Evolutionary conservation across 257 asterid species (phyloP).

Genomic region (Thymus mandschuricus): DNA sequence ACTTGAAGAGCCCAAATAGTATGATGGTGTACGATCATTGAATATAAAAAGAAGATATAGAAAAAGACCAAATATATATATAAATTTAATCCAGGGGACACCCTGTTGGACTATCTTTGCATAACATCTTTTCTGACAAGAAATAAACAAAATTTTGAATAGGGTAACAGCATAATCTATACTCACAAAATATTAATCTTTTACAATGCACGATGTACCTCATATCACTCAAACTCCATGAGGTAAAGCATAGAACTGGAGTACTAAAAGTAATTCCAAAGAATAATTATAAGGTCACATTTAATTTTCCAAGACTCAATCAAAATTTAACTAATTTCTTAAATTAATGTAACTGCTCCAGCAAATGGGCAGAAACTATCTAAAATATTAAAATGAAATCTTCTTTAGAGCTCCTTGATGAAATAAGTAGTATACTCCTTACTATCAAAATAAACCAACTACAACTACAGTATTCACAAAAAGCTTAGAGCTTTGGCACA

Average conservation of each 20-base stretch:
- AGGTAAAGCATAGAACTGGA: not conserved
- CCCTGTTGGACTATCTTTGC: not conserved
- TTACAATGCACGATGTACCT: not conserved
- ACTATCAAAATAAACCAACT: too few relatives aligned
- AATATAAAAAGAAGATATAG: not conserved
- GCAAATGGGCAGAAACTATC: not conserved
- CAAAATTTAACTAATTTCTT: not conserved
- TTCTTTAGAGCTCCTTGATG: constrained; percentile 3
- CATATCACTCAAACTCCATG: not conserved
- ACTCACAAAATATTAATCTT: not conserved
- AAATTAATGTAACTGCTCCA: not conserved
- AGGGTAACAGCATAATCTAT: not conserved
- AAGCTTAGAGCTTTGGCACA: too few relatives aligned
- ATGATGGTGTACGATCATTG: not conserved
- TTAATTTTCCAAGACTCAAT: not conserved
- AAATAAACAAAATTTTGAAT: not conserved
- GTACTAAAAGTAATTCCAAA: not conserved
- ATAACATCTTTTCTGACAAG: not conserved
- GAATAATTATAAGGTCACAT: not conserved
- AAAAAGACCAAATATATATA: not conserved
- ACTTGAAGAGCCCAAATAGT: not conserved
- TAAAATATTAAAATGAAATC: not conserved
- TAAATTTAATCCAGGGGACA: not conserved
- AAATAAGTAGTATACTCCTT: not conserved
- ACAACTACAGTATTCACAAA: too few relatives aligned